phyloP scores from a whole-genome alignment of 2,329 filamentous ascomycete genomes.

The Talaromyces funiculosus region DNA sequence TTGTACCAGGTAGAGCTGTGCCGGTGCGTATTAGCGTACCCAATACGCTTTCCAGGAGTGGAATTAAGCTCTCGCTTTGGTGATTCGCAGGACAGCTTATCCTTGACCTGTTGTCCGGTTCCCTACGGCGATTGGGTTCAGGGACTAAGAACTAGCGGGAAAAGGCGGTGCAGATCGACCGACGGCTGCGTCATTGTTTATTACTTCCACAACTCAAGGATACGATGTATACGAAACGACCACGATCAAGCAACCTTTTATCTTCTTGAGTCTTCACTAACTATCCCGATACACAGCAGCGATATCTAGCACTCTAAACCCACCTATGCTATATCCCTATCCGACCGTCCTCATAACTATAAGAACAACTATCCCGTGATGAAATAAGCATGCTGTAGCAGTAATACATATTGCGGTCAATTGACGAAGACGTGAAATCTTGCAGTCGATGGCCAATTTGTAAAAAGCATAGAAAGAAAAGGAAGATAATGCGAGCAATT shows the following conservation, averaged over 20 bases:
- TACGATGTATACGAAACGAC: neutral
- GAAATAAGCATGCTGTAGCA: neutral
- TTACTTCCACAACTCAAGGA: neutral
- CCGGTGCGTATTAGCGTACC: neutral
- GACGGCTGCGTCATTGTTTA: constrained; percentile 4
- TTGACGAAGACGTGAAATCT: neutral
- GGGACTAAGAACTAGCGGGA: neutral
- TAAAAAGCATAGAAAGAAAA: constrained; percentile 14
- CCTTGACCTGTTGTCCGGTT: neutral
- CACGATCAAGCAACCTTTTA: neutral
- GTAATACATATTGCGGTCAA: neutral
- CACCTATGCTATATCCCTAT: neutral
- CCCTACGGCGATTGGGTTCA: too few species aligned
- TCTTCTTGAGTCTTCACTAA: neutral
- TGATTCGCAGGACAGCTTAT: neutral
- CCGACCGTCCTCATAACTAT: neutral
- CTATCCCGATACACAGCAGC: neutral
- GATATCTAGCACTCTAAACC: neutral
- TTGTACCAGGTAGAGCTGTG: neutral
- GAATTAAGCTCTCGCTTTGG: neutral
- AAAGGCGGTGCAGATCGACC: neutral
- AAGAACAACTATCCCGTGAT: neutral
- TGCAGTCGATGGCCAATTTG: neutral
- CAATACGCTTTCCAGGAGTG: neutral
- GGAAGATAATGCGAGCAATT: constrained; percentile 21